Conservation (phyloP, 352 stramenopile genomes). For the Thalassiosira mediterranea region DNA sequence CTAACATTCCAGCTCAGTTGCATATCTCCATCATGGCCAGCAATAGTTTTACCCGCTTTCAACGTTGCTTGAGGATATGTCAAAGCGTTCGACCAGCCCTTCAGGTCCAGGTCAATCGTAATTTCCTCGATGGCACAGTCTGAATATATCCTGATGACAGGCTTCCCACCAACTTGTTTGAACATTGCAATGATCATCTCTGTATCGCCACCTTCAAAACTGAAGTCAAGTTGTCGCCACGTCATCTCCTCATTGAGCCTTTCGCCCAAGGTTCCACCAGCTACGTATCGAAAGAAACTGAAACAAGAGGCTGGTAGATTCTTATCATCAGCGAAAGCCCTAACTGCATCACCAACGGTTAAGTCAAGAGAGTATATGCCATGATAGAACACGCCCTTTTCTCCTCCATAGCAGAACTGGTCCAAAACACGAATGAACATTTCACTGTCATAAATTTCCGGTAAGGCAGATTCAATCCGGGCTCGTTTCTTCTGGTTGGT, state of each 20-base stretch:
- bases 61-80: no score
- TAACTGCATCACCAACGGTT: not conserved
- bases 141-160: conserved; percentile 8
- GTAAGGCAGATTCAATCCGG: not conserved
- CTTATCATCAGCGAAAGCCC: not conserved
- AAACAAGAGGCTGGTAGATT: not conserved
- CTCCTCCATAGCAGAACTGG: not conserved
- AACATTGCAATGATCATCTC: conserved; percentile 3
- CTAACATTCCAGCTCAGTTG: no score
- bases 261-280: not conserved
- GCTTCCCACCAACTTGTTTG: not conserved
- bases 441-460: not conserved
- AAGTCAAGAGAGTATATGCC: not conserved
- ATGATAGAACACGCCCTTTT: not conserved
- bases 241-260: not conserved
- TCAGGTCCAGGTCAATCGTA: no score
- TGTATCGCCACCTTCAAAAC: not conserved
- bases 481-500: not conserved
- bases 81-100: no score
- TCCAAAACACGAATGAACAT: conserved; percentile 10
- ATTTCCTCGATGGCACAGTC: no score
- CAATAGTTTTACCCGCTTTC: no score
- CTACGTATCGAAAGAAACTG: conserved; percentile 1
- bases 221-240: not conserved
- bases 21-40: no score